A percentile compares a stretch with the other conserved stretches of the same genome.
phyloP scores from a whole-genome alignment of 768 basidiomycete species.

The Leccinum incarnatum region DNA sequence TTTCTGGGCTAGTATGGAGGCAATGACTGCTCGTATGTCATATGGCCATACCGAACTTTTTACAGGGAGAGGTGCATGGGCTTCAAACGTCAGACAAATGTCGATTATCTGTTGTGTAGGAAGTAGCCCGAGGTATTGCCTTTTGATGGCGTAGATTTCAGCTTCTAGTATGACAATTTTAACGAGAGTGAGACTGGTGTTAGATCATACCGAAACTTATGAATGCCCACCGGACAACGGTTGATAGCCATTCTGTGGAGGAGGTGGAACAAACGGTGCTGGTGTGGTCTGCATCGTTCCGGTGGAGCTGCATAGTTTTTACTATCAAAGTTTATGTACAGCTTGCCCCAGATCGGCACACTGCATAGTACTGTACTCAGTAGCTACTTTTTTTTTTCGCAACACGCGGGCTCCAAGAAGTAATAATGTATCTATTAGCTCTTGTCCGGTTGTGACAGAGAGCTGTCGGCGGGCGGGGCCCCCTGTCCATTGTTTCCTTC shows the following conservation, averaged over 20 bases:
- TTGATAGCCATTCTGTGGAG: conserved; percentile 36
- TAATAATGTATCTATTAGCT: neutral
- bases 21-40: conserved; percentile 65
- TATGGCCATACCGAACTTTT: conserved; percentile 70
- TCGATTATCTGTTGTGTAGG: conserved; percentile 73
- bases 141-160: conserved; percentile 59
- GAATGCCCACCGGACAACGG: conserved; percentile 35
- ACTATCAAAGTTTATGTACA: conserved; percentile 55
- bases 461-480: neutral
- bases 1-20: conserved; percentile 40
- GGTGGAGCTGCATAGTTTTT: conserved; percentile 69
- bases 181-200: conserved; percentile 22
- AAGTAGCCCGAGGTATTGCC: conserved; percentile 66
- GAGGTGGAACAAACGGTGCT: conserved; percentile 36
- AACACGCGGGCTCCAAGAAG: neutral
- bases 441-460: conserved; percentile 8
- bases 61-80: conserved; percentile 62
- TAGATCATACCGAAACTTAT: conserved; percentile 21
- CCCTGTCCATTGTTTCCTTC: conserved; percentile 5
- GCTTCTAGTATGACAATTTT: conserved; percentile 32
- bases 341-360: conserved; percentile 5
- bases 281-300: conserved; percentile 59
- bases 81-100: conserved; percentile 70
- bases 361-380: neutral
- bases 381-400: conserved; percentile 3